Percentiles rank a stretch among this genome's conserved stretches.
Conservation (phyloP, 495 filamentous ascomycete genomes). For the Talaromyces trachyspermus region DNA sequence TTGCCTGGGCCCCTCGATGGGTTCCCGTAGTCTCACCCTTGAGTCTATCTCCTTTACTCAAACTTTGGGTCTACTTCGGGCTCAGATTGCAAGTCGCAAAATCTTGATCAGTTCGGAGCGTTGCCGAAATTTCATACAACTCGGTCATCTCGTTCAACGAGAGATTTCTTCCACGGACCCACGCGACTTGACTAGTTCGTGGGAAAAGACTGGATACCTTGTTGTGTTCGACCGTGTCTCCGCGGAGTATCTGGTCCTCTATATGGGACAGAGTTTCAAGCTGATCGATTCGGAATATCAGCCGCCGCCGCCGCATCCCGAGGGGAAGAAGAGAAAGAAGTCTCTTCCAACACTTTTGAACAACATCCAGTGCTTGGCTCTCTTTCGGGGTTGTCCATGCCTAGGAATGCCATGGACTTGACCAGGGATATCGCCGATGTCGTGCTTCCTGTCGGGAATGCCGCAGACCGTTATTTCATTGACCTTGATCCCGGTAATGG, state of each 20-base stretch:
- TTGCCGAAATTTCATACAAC: constrained; percentile 27
- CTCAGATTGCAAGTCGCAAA: constrained; percentile 14
- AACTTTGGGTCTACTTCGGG: constrained; percentile 26
- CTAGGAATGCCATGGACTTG: not conserved
- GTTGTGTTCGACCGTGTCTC: constrained; percentile 31
- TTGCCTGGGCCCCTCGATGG: constrained; percentile 26
- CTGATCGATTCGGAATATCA: constrained; percentile 12
- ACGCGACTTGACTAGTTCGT: constrained; percentile 2
- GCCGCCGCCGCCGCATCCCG: too few species aligned
- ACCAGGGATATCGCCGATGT: constrained; percentile 5
- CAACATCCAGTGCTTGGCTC: constrained; percentile 1
- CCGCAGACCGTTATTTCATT: constrained; percentile 14
- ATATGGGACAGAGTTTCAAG: constrained; percentile 16
- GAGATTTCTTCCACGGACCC: not conserved
- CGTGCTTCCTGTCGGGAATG: constrained; percentile 5
- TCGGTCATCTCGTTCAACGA: constrained; percentile 26
- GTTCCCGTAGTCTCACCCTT: constrained; percentile 15
- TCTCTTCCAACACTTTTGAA: not conserved
- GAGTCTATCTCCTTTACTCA: constrained; percentile 14
- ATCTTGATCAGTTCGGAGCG: constrained; percentile 10
- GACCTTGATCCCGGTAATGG: constrained; percentile 24
- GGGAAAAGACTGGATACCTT: constrained; percentile 29
- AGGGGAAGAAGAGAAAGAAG: too few species aligned
- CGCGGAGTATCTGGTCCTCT: constrained; percentile 23
- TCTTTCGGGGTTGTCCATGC: not conserved